Evolutionary conservation across 208 protist species (phyloP).

Genomic region (Leishmania turanica): DNA sequence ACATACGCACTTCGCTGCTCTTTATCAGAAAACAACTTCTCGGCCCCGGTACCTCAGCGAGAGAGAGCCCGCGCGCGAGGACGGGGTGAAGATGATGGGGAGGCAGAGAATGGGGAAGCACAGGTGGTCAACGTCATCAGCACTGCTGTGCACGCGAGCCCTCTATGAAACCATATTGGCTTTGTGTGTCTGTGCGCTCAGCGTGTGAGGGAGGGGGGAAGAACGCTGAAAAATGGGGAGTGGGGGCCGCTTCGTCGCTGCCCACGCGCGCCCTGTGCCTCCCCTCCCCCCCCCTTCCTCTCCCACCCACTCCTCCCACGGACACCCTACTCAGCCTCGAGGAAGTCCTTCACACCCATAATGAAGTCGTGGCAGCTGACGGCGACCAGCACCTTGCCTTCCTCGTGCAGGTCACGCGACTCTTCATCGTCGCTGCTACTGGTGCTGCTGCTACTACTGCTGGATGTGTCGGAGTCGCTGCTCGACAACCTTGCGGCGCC

Average conservation of each 20-base stretch:
- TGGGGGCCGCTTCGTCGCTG: too few species aligned
- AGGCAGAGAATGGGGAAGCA: neutral
- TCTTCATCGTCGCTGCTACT: conserved; percentile 24
- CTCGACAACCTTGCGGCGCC: conserved; percentile 10
- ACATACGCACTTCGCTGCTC: neutral
- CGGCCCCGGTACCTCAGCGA: neutral
- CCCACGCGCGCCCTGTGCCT: neutral
- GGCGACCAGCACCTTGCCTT: conserved; percentile 63
- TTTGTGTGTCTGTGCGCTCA: neutral
- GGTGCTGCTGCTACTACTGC: neutral
- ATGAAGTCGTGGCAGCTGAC: conserved; percentile 64
- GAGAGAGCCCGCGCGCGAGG: neutral
- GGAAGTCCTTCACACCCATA: conserved; percentile 57
- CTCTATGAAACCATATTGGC: neutral
- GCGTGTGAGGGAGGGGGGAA: neutral
- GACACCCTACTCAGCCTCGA: conserved; percentile 30
- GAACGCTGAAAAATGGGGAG: neutral
- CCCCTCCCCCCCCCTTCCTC: neutral
- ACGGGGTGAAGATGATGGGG: neutral
- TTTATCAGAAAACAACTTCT: neutral
- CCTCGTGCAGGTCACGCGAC: conserved; percentile 40
- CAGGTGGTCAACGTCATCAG: neutral
- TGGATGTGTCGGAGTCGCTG: conserved; percentile 14
- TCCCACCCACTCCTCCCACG: neutral
- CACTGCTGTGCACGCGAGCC: neutral